These are phyloP conservation scores for Rheum nobile DNA, from an alignment of 148 eudicot genomes.

Conservation along the genomic window DNA sequence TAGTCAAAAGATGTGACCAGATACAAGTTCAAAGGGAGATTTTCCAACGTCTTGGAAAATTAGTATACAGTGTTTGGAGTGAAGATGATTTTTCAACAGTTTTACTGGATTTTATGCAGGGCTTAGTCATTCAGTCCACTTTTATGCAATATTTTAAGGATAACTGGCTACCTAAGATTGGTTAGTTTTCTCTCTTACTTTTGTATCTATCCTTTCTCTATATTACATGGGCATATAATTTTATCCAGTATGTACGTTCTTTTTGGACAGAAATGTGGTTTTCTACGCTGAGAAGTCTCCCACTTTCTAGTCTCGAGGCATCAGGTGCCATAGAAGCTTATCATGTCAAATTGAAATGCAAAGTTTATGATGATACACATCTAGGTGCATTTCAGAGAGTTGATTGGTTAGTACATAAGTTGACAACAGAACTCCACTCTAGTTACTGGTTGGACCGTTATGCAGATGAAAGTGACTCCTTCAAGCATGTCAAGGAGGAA, in stretches of 20 bases:
- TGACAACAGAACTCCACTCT: constrained; percentile 82
- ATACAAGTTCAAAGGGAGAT: constrained; percentile 62
- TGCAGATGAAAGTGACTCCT: constrained; percentile 86
- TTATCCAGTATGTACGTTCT: constrained; percentile 5
- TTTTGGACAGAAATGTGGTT: constrained; percentile 86
- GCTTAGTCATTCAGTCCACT: constrained; percentile 59
- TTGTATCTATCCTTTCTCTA: neutral
- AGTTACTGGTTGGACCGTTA: constrained; percentile 86
- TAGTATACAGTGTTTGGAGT: constrained; percentile 60
- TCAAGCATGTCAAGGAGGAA: constrained; percentile 67
- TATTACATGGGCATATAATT: neutral
- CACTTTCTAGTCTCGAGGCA: constrained; percentile 86
- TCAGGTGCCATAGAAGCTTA: constrained; percentile 95
- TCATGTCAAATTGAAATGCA: constrained; percentile 79
- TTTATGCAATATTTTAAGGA: constrained; percentile 79
- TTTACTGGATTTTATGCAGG: constrained; percentile 48
- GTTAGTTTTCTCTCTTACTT: constrained; percentile 22
- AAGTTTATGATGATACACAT: constrained; percentile 70
- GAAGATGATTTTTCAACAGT: constrained; percentile 36
- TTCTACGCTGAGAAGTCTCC: constrained; percentile 50
- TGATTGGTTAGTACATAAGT: constrained; percentile 89
- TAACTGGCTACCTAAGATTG: constrained; percentile 85
- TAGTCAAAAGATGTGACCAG: constrained; percentile 57
- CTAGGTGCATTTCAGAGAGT: constrained; percentile 79
- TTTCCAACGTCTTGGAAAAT: constrained; percentile 62